Evolutionary conservation across 2,329 filamentous ascomycete species (phyloP), one percentile per base, ranked within the genome.

Genomic region (Emmonsia crescens): DNA sequence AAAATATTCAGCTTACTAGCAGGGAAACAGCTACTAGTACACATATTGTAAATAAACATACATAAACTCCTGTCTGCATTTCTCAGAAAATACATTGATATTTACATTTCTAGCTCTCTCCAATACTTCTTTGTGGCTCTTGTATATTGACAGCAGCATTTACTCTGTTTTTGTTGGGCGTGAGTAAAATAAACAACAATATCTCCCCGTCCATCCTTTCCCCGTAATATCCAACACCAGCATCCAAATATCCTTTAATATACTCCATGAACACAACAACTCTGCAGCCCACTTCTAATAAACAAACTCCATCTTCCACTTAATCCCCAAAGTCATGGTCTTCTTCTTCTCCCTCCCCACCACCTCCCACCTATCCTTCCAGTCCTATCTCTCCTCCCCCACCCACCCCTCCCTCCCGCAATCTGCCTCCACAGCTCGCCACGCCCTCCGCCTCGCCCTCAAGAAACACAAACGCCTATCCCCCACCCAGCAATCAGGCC

Each of bases 391-490:
- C 75, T 83, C 78, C 68, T 93, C 89, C 70, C 84, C 86, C 66
- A 91, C 90, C 2, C 93, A 97, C 75, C 93, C 94, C 3, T 96
- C 93, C 0, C 82, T 99, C 49, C 90, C 91, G 29, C 83, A 93
- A 68, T 83, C 84, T 60, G 87, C 91, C 27, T 92, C 91, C 66
- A 93, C 89, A 9, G 85, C 90, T 70, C 89, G 94, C 63, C 89
- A 89, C 67, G 84, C 96, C 21, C 82, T 96, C 59, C 86, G 91
- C 68, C 86, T 93, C 74, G 83, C 86, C 2, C 81, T 99, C 63
- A 97, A 97, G 77, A 86, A 86, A 68, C 87, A 96, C 80, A 97
- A 96, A 75, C 86, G 91, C 59, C 83, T 96, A n/a, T 82, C 89
- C 3, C 80, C 88, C 9, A 73, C 83, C 10, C 85, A 89, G 29